Conservation (phyloP, 495 filamentous ascomycete genomes). For the Penicillium soppii region DNA sequence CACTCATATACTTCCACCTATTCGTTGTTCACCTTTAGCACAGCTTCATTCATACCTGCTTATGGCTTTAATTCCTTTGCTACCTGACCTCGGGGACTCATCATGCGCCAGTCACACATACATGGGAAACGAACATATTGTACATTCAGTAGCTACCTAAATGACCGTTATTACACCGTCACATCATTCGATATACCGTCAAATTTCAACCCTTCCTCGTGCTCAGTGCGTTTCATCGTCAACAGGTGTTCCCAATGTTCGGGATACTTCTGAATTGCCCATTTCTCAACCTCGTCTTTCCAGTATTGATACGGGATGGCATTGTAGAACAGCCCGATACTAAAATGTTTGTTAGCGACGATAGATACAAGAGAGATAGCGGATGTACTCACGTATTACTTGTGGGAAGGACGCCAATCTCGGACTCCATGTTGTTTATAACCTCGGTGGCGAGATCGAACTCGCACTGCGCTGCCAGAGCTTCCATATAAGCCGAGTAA, state of each 20-base stretch:
- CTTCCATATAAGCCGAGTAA: conserved; percentile 70
- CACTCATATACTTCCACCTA: no score
- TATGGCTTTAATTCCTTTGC: no score
- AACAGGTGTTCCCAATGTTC: conserved; percentile 63
- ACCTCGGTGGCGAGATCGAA: conserved; percentile 63
- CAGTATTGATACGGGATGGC: conserved; percentile 56
- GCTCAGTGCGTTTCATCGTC: conserved; percentile 29
- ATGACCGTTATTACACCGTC: conserved; percentile 16
- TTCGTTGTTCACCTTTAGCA: no score
- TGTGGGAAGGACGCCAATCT: conserved; percentile 63
- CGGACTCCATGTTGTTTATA: conserved; percentile 61
- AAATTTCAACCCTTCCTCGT: conserved; percentile 39
- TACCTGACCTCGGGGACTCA: no score
- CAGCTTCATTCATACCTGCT: no score
- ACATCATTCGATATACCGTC: conserved; percentile 33
- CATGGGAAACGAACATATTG: neutral
- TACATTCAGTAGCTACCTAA: neutral
- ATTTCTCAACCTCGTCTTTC: conserved; percentile 68
- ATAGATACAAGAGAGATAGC: neutral
- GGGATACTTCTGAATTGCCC: conserved; percentile 67
- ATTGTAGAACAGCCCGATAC: conserved; percentile 73
- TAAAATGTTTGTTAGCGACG: conserved; percentile 36
- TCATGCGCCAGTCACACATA: no score
- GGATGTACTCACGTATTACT: conserved; percentile 63
- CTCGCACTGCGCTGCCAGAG: conserved; percentile 66